Percentiles rank a stretch among this genome's conserved stretches.
These are phyloP conservation scores for Penstemon newberryi DNA, from an alignment of 257 asterid genomes.

Conservation along the genomic window DNA sequence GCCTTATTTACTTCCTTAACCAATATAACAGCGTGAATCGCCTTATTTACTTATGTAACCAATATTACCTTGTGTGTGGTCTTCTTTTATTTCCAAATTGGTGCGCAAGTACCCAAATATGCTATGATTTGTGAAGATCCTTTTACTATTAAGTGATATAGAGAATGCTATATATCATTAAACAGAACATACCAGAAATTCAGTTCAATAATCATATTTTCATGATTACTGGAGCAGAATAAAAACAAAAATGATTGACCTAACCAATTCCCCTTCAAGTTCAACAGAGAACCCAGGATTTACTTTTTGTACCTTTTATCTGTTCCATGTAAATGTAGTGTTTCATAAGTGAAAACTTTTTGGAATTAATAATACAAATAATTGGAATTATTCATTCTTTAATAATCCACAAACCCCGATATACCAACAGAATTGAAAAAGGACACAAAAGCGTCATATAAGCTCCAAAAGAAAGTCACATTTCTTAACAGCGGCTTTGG, in stretches of 20 bases:
- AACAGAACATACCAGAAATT: background rate
- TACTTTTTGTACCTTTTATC: background rate
- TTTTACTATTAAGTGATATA: background rate
- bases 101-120: background rate
- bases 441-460: background rate
- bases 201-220: background rate
- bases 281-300: background rate
- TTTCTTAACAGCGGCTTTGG: background rate
- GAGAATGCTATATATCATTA: background rate
- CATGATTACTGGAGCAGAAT: background rate
- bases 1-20: no score
- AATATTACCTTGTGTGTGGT: background rate
- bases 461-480: no score
- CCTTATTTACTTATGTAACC: background rate
- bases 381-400: background rate
- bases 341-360: slow-evolving; percentile 1
- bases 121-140: background rate
- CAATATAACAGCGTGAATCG: no score
- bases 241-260: background rate
- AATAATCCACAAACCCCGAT: background rate
- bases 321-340: background rate
- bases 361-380: background rate
- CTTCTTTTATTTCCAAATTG: background rate
- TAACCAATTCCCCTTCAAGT: background rate
- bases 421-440: background rate